Conservation (phyloP, 1,139 yeast species). For the Saccharomycopsis crataegensis region DNA sequence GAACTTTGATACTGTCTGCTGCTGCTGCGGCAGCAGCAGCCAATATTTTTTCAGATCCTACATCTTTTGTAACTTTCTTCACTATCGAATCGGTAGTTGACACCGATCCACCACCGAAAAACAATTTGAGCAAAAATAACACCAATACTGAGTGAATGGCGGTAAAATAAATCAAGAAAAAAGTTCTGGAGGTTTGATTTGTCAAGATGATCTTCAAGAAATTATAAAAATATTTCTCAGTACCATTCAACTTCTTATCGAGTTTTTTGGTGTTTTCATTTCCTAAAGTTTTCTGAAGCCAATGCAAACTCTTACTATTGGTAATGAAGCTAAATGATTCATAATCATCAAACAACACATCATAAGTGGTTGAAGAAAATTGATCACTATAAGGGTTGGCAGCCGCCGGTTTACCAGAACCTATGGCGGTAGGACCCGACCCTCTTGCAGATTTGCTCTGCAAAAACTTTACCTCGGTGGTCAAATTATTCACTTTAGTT, state of each 20-base stretch:
- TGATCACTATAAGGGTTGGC: constrained; percentile 36
- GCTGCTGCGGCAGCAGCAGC: not conserved
- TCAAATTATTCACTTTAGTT: constrained; percentile 69
- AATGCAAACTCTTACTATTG: constrained; percentile 29
- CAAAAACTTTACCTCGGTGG: constrained; percentile 73
- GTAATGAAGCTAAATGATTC: constrained; percentile 81
- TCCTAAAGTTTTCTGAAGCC: constrained; percentile 41
- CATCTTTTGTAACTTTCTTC: not conserved
- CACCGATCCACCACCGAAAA: not conserved
- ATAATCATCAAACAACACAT: constrained; percentile 47
- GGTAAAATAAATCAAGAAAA: constrained; percentile 67
- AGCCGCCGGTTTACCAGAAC: constrained; percentile 9
- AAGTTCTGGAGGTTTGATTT: constrained; percentile 62
- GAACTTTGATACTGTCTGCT: not conserved
- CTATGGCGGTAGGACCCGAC: constrained; percentile 22
- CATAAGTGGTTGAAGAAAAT: constrained; percentile 38
- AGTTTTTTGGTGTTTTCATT: constrained; percentile 73
- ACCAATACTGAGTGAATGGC: constrained; percentile 45
- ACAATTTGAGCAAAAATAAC: not conserved
- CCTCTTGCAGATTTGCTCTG: constrained; percentile 34
- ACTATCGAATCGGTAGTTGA: not conserved
- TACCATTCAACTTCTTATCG: constrained; percentile 61
- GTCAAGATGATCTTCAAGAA: constrained; percentile 70
- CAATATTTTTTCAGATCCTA: not conserved
- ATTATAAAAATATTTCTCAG: constrained; percentile 72